A percentile compares a stretch with the other conserved stretches of the same genome.
Evolutionary conservation across 257 asterid genomes (phyloP).

Genomic region (Solanum tarijense): DNA sequence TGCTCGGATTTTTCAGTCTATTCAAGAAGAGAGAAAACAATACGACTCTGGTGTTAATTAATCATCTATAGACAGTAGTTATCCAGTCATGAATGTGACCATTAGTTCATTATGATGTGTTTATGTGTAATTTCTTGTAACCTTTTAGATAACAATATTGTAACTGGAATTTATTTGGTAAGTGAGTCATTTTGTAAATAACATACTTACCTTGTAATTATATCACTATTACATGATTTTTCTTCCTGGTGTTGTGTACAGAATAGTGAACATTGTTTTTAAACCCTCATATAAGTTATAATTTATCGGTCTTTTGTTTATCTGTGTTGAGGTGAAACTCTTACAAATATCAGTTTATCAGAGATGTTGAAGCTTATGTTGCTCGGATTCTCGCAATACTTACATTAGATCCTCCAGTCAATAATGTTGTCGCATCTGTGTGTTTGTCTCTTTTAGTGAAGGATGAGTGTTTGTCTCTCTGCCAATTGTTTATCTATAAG

Average conservation of each 20-base stretch:
- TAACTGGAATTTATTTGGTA: no score
- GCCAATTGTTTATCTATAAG: no score
- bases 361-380: not conserved
- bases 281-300: not conserved
- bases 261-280: not conserved
- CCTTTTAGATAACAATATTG: not conserved
- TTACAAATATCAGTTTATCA: not conserved
- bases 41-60: conserved; percentile 13
- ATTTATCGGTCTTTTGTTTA: not conserved
- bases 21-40: conserved; percentile 73
- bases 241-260: not conserved
- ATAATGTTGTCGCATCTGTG: not conserved
- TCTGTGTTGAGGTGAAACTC: not conserved
- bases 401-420: not conserved
- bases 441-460: no score
- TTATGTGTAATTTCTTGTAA: not conserved
- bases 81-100: not conserved
- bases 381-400: not conserved
- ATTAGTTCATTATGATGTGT: not conserved
- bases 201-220: no score
- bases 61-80: not conserved
- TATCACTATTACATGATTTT: not conserved
- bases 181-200: not conserved
- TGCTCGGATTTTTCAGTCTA: conserved; percentile 70
- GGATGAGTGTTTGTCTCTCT: no score